Base-by-base conservation (phyloP, 169 alveolate genomes). In the Plasmodium sp. region DNA sequence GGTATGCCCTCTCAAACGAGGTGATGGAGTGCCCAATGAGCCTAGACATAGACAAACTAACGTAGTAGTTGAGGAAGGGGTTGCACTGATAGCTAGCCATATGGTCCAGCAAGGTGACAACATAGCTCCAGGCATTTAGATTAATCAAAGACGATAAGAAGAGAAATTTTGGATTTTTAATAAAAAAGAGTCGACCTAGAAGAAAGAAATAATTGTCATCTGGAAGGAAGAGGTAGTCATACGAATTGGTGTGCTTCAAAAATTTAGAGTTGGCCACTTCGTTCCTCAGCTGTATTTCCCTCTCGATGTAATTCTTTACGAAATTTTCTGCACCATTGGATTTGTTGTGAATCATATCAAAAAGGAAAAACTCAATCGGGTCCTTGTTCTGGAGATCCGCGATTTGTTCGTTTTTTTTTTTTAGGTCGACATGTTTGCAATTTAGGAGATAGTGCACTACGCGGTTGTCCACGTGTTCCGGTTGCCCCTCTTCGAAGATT, bases 71-170 rank as follows among this genome's bases (percentile, higher is more conserved):
- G 18, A 86, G 45, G 71, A 54, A 86, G 16, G 93, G 93, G 34
- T 86, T 86, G 45, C 86, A 86, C 10, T 45, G 80, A 33, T 54
- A 77, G n/a, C 48, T 86, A 43, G 84, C 51, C 86, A 86, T 39
- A 54, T 86, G 93, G 4, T 86, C 34, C 16, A 56, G 31, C 18
- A 86, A 9, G 12, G 67, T 86, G 2, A 12, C 27, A 10, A 77
- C 51, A 51, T 27, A 54, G 27, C n/a, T 22, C 93, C 93, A 86
- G 22, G 93, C 93, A 86, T 86, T 86, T 77, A 86, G 41, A 34
- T 77, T 77, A 34, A 86, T 86, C 67, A 86, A 22, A 36, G 93
- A 54, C 2, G 93, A 74, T 1, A 86, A 18, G 7, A 86, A 86
- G 54, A 86, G 14, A 48, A 86, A 86, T 18, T 86, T 86, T 2